Conservation (phyloP, 2,329 filamentous ascomycete genomes). For the Ophiosphaerella narmari region DNA sequence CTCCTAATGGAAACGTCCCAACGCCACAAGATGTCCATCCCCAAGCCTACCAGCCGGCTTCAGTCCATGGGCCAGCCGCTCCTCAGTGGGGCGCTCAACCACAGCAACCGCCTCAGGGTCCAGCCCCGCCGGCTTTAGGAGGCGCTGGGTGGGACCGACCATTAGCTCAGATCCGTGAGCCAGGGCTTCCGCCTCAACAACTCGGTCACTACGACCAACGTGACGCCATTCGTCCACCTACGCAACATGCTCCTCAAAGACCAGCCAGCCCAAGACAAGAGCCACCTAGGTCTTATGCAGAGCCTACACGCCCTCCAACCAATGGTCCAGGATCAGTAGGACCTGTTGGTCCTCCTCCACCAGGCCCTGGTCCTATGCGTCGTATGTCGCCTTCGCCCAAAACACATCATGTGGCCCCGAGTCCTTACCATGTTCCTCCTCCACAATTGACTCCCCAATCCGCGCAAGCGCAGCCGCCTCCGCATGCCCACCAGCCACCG, state of each 20-base stretch:
- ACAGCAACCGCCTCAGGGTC: conserved; percentile 66
- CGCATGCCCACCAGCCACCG: conserved; percentile 31
- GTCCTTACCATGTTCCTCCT: conserved; percentile 53
- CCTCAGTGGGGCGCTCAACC: conserved; percentile 85
- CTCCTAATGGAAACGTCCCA: conserved; percentile 74
- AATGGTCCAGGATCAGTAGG: conserved; percentile 50
- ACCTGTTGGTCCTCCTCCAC: conserved; percentile 47
- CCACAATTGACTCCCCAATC: conserved; percentile 58
- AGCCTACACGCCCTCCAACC: conserved; percentile 61
- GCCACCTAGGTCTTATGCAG: conserved; percentile 69
- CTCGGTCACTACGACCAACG: conserved; percentile 82
- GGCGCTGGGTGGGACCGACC: conserved; percentile 63
- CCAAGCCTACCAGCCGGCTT: conserved; percentile 84
- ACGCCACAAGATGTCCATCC: conserved; percentile 95
- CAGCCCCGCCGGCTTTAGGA: conserved; percentile 60
- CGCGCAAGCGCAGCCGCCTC: conserved; percentile 51
- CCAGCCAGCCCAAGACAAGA: conserved; percentile 80
- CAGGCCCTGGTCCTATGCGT: conserved; percentile 48
- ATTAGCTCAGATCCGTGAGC: conserved; percentile 75
- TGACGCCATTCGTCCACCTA: conserved; percentile 71
- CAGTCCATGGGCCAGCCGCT: conserved; percentile 79
- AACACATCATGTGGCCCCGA: conserved; percentile 58
- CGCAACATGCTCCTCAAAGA: conserved; percentile 66
- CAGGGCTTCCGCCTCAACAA: conserved; percentile 68
- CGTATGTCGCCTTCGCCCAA: conserved; percentile 65